phyloP scores from a whole-genome alignment of 352 stramenopile genomes.

The Phytophthora palmivora region DNA sequence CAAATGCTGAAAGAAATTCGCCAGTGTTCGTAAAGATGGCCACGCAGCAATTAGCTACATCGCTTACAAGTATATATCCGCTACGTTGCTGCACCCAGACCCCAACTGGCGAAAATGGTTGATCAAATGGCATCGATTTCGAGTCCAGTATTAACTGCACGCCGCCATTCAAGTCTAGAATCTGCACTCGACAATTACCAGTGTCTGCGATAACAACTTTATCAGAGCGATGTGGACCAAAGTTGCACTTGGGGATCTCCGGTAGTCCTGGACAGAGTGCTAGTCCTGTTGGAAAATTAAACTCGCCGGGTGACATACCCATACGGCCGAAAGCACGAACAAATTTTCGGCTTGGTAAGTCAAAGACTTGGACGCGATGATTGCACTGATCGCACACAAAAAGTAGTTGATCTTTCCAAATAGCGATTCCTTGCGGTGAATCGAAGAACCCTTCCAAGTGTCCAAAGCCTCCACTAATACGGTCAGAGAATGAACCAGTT shows the following conservation, averaged over 20 bases:
- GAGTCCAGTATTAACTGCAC: constrained; percentile 44
- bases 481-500: constrained; percentile 39
- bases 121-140: constrained; percentile 52
- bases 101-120: constrained; percentile 44
- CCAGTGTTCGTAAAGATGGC: constrained; percentile 56
- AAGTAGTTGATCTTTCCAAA: constrained; percentile 49
- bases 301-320: constrained; percentile 41
- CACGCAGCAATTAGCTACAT: constrained; percentile 53
- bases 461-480: constrained; percentile 62
- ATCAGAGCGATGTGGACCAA: constrained; percentile 52
- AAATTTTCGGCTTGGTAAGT: constrained; percentile 38
- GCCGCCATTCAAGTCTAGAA: constrained; percentile 44
- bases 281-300: constrained; percentile 56
- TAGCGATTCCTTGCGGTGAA: constrained; percentile 60
- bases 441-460: constrained; percentile 58
- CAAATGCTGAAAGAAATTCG: constrained; percentile 55
- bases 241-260: constrained; percentile 47
- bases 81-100: constrained; percentile 57
- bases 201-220: constrained; percentile 63
- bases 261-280: constrained; percentile 53
- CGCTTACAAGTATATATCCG: constrained; percentile 54
- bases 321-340: constrained; percentile 41
- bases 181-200: constrained; percentile 62
- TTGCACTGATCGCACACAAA: constrained; percentile 76
- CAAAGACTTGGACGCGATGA: constrained; percentile 70